These are phyloP conservation scores for Coniosporium tulheliwenetii DNA, from an alignment of 2,329 filamentous ascomycete species.

Conservation along the genomic window DNA sequence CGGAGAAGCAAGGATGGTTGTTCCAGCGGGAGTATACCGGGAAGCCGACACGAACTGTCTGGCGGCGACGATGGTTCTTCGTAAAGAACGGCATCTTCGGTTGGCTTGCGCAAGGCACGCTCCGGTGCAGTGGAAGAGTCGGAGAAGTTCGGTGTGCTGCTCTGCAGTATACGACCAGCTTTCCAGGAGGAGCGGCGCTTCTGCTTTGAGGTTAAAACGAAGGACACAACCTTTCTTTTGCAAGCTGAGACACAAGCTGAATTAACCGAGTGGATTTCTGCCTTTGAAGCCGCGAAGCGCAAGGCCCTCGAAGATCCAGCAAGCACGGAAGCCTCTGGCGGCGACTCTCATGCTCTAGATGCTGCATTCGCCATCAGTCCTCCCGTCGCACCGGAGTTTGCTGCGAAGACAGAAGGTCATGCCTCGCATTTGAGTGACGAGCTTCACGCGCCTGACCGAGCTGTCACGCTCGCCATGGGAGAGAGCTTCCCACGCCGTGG, in stretches of 20 bases:
- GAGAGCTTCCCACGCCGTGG: conserved; percentile 37
- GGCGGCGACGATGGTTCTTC: conserved; percentile 90
- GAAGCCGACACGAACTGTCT: conserved; percentile 78
- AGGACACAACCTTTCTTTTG: conserved; percentile 74
- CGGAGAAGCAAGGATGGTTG: conserved; percentile 90
- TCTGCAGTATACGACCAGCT: conserved; percentile 84
- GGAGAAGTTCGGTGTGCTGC: conserved; percentile 85
- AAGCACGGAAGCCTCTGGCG: conserved; percentile 32
- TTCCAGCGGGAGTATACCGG: conserved; percentile 68
- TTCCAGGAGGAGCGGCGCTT: conserved; percentile 88
- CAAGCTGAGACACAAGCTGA: conserved; percentile 88
- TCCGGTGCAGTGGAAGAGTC: conserved; percentile 81
- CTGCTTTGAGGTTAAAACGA: conserved; percentile 97
- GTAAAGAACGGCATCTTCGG: conserved; percentile 93
- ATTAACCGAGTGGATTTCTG: conserved; percentile 85
- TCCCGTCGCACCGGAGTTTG: conserved; percentile 78
- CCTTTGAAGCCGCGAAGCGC: conserved; percentile 88
- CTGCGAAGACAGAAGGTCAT: conserved; percentile 62
- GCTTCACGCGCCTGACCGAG: conserved; percentile 39
- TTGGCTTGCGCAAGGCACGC: conserved; percentile 69
- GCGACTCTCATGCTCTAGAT: conserved; percentile 29
- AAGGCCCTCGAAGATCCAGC: conserved; percentile 66
- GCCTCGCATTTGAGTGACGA: conserved; percentile 39
- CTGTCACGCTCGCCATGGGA: conserved; percentile 5
- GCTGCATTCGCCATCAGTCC: conserved; percentile 88